Conservation (phyloP, 495 filamentous ascomycete genomes). For the Peziza echinospora region DNA sequence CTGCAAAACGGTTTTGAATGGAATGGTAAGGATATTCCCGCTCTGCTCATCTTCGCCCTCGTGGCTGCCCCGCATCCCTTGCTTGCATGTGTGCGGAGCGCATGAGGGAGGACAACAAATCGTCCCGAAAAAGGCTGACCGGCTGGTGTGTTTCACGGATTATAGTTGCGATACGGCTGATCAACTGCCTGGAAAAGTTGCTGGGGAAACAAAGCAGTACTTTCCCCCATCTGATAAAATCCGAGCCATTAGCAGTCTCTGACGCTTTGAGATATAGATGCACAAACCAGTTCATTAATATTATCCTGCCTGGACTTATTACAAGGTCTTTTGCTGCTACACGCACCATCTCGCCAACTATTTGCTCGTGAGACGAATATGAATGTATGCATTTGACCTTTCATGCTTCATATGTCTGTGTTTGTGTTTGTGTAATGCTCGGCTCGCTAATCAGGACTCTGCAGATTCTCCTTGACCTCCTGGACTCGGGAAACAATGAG, state of each 20-base stretch:
- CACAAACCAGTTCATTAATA: conserved; percentile 73
- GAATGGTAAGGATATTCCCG: conserved; percentile 69
- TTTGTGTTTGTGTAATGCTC: no score
- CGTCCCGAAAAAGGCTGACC: no score
- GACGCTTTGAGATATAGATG: conserved; percentile 24
- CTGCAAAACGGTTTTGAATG: conserved; percentile 93
- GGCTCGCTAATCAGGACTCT: neutral
- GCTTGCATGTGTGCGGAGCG: neutral
- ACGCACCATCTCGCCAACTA: conserved; percentile 73
- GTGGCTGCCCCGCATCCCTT: neutral
- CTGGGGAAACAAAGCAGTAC: conserved; percentile 50
- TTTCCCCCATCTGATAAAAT: neutral
- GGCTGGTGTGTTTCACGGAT: no score
- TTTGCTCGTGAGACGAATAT: conserved; percentile 85
- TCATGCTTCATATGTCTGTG: no score
- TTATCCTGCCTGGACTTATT: conserved; percentile 73
- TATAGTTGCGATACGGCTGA: conserved; percentile 60
- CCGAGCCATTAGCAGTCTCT: no score
- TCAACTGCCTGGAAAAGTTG: conserved; percentile 69
- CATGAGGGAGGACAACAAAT: no score
- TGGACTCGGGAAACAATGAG: conserved; percentile 79
- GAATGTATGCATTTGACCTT: conserved; percentile 53
- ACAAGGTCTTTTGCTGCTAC: conserved; percentile 73
- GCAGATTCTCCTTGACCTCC: conserved; percentile 70
- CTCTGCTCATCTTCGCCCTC: no score